A percentile compares a stretch with the other conserved stretches of the same genome.
Conservation (phyloP, 2,329 filamentous ascomycete genomes). For the Botrytis fabae region DNA sequence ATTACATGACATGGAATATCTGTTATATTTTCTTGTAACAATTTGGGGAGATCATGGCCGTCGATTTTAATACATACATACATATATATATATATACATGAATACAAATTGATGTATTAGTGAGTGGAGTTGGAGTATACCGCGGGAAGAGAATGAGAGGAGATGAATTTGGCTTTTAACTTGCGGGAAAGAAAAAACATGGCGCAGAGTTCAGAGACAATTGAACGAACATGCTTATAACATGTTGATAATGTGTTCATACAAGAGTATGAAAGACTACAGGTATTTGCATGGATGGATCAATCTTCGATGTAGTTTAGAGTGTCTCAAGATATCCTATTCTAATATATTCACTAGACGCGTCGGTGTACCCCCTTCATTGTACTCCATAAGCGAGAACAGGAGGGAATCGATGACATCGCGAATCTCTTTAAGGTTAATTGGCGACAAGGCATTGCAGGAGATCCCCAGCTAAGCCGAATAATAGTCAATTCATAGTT, state of each 20-base stretch:
- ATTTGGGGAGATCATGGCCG: background rate
- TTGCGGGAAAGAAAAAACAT: background rate
- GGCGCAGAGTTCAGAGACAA: background rate
- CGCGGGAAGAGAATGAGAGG: background rate
- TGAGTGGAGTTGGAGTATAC: background rate
- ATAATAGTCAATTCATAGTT: constrained; percentile 2
- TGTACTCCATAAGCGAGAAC: background rate
- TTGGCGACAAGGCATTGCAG: background rate
- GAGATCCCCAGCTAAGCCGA: background rate
- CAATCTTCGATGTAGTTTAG: no score
- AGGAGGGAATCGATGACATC: background rate
- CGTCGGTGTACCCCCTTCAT: background rate
- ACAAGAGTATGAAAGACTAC: background rate
- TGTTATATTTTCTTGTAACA: background rate
- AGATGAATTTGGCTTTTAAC: background rate
- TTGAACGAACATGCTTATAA: background rate
- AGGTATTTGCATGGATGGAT: background rate
- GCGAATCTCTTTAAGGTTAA: background rate
- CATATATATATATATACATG: background rate
- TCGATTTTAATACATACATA: background rate
- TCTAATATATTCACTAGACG: background rate
- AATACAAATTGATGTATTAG: background rate
- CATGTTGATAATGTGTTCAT: background rate
- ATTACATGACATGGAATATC: background rate
- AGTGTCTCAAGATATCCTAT: background rate